Conservation (phyloP, 106 monocot species). For the Platanthera zijinensis region DNA sequence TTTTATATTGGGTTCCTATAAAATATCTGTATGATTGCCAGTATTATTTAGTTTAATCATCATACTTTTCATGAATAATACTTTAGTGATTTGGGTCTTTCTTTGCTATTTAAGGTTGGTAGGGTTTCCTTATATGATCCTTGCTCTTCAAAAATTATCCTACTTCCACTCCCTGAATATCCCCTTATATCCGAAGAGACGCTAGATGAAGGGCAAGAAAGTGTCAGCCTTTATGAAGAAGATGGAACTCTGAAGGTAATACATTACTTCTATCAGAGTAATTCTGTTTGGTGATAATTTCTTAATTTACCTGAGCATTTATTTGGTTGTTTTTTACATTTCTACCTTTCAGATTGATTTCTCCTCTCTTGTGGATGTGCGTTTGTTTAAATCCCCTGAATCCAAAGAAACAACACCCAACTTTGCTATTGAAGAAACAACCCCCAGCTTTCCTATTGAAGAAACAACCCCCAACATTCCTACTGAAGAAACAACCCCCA, state of each 20-base stretch:
- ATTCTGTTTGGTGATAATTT: slow-evolving; percentile 2
- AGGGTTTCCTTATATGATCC: slow-evolving; percentile 60
- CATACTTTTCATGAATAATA: not conserved
- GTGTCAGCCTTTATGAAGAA: slow-evolving; percentile 52
- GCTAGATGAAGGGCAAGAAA: slow-evolving; percentile 22
- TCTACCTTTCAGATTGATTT: slow-evolving; percentile 48
- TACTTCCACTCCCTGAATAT: slow-evolving; percentile 47
- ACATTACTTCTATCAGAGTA: not conserved
- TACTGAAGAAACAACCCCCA: no score
- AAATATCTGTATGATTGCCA: not conserved
- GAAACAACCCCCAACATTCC: no score
- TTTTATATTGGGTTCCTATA: not conserved
- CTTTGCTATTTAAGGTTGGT: slow-evolving; percentile 56
- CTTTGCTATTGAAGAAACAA: no score
- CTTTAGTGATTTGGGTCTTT: not conserved
- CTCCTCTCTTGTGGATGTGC: slow-evolving; percentile 69
- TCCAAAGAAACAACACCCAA: not conserved
- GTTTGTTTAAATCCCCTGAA: slow-evolving; percentile 33
- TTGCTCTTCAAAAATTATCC: slow-evolving; percentile 30
- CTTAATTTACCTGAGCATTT: not conserved
- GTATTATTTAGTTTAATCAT: not conserved
- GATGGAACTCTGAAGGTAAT: slow-evolving; percentile 94
- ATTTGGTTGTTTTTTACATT: not conserved
- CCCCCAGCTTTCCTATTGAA: no score
- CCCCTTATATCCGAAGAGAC: slow-evolving; percentile 33